Percentiles rank a stretch among this genome's conserved stretches.
phyloP scores from a whole-genome alignment of 2,329 filamentous ascomycete species.

The Conoideocrella luteorostrata region DNA sequence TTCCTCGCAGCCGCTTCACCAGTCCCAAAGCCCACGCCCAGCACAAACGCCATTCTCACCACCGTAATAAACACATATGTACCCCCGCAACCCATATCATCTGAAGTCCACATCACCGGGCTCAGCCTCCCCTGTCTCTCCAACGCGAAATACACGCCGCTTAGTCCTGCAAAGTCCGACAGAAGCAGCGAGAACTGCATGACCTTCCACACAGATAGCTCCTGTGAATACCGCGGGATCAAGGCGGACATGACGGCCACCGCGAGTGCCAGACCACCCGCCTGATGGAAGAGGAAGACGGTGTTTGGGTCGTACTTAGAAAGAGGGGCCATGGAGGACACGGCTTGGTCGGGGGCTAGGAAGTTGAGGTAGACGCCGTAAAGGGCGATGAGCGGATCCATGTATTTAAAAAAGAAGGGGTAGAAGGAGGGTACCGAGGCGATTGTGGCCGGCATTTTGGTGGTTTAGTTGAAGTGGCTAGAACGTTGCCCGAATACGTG shows the following conservation, averaged over 20 bases:
- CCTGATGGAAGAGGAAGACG: constrained; percentile 17
- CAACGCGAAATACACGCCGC: constrained; percentile 11
- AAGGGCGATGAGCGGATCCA: constrained; percentile 15
- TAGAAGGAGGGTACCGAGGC: constrained; percentile 11
- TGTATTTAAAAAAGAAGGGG: constrained; percentile 16
- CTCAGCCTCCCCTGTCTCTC: constrained; percentile 10
- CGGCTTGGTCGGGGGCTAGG: neutral
- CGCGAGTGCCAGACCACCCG: constrained; percentile 14
- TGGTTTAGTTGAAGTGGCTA: no score
- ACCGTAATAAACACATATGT: constrained; percentile 11
- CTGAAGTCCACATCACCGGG: constrained; percentile 10
- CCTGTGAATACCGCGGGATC: constrained; percentile 14
- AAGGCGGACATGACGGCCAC: constrained; percentile 13
- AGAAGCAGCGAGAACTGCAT: constrained; percentile 15
- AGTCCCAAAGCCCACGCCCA: constrained; percentile 11
- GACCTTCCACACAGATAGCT: constrained; percentile 15
- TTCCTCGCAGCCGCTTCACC: no score
- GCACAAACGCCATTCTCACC: constrained; percentile 12
- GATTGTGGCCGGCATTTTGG: constrained; percentile 3
- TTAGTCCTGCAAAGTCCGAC: constrained; percentile 15
- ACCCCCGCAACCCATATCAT: constrained; percentile 11
- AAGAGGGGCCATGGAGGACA: constrained; percentile 4
- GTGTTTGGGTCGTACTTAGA: constrained; percentile 11
- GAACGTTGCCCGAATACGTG: no score
- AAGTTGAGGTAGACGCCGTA: constrained; percentile 17